These are phyloP conservation scores for Tuber aestivum DNA, from an alignment of 495 filamentous ascomycete genomes.

Conservation along the genomic window DNA sequence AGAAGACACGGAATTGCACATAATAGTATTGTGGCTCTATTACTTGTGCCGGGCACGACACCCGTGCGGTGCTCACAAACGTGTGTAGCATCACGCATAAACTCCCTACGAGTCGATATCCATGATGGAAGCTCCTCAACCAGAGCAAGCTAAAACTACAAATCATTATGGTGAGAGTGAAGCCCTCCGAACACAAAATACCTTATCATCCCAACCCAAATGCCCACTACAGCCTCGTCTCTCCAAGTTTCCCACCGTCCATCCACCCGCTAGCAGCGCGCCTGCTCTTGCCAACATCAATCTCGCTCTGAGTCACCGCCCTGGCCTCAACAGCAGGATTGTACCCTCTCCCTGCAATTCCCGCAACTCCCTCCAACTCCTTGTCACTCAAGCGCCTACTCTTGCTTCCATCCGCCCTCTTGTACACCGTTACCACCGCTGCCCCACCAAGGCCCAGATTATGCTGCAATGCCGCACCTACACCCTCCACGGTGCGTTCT, in stretches of 20 bases:
- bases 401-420: conserved; percentile 69
- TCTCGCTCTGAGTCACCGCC: conserved; percentile 74
- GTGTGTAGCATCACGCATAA: background rate
- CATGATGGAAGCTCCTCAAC: background rate
- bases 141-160: background rate
- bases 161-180: background rate
- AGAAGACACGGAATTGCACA: background rate
- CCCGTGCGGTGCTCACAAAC: background rate
- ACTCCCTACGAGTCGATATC: background rate
- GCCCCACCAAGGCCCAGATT: conserved; percentile 91
- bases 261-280: conserved; percentile 65
- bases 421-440: conserved; percentile 83
- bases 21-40: background rate
- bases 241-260: conserved; percentile 55
- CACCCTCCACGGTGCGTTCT: conserved; percentile 67
- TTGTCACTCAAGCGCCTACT: conserved; percentile 53
- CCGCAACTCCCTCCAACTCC: conserved; percentile 48
- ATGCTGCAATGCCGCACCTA: conserved; percentile 75
- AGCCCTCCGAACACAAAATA: background rate
- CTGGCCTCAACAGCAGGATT: conserved; percentile 88
- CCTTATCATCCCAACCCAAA: background rate
- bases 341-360: conserved; percentile 67
- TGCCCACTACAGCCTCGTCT: conserved; percentile 22
- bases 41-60: background rate
- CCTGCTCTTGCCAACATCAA: conserved; percentile 63